phyloP scores from a whole-genome alignment of 495 filamentous ascomycete genomes.

The Aspergillus diversus region DNA sequence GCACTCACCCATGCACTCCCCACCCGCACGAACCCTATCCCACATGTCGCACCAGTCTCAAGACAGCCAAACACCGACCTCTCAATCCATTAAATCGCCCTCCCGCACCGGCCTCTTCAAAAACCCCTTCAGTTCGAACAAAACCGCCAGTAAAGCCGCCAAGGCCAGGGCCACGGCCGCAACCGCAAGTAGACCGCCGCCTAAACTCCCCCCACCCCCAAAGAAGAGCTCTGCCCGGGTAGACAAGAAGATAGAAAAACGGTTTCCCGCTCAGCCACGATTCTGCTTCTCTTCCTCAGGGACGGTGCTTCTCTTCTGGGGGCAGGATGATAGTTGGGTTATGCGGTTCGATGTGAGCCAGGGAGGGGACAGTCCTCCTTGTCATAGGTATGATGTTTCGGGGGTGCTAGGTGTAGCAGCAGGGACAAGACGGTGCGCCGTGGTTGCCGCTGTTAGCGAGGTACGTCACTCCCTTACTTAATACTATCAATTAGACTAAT shows the following conservation, averaged over 20 bases:
- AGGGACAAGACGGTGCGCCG: constrained; percentile 23
- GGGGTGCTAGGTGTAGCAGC: constrained; percentile 23
- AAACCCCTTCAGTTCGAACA: no score
- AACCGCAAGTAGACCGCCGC: no score
- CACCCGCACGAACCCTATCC: neutral
- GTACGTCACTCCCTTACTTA: neutral
- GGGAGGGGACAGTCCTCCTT: constrained; percentile 12
- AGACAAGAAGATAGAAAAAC: constrained; percentile 14
- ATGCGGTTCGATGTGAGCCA: constrained; percentile 20
- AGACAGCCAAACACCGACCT: constrained; percentile 15
- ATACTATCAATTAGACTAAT: constrained; percentile 2
- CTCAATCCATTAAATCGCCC: constrained; percentile 14
- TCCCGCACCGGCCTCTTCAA: neutral
- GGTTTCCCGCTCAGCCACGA: constrained; percentile 20
- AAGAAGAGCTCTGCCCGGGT: neutral
- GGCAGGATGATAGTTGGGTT: constrained; percentile 23
- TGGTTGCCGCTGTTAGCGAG: constrained; percentile 25
- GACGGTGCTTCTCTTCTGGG: constrained; percentile 24
- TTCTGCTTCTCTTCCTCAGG: constrained; percentile 26
- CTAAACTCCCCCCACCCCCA: no score
- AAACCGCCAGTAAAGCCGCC: no score
- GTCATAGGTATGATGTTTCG: constrained; percentile 24
- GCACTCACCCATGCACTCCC: no score
- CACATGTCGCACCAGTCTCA: no score
- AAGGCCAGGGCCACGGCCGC: no score